These are phyloP conservation scores for Dioscorea cayenensis DNA, from an alignment of 116 monocot species.

Conservation along the genomic window DNA sequence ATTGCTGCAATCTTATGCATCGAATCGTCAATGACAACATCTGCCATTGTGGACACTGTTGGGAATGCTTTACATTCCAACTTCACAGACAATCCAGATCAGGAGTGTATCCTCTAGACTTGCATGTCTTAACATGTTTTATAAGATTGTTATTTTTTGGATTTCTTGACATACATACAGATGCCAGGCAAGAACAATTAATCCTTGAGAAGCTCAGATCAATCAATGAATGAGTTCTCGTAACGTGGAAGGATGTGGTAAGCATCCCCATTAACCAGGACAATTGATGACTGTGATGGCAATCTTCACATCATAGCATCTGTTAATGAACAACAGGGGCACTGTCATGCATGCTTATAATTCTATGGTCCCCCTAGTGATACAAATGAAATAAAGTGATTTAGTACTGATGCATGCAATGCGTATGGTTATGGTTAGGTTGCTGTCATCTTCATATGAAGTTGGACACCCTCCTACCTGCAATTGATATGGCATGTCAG, in stretches of 20 bases:
- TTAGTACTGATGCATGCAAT: background rate
- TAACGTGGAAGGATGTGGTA: too few species aligned
- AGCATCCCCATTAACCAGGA: background rate
- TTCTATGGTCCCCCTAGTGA: background rate
- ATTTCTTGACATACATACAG: conserved; percentile 42
- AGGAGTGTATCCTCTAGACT: conserved; percentile 87
- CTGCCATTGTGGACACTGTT: conserved; percentile 82
- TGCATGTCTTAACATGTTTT: background rate
- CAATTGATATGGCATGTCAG: background rate
- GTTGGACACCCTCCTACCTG: background rate
- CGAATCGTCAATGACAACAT: conserved; percentile 94
- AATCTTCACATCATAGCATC: background rate
- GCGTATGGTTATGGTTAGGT: background rate
- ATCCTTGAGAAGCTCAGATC: conserved; percentile 71
- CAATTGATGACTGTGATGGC: background rate
- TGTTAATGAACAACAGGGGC: background rate
- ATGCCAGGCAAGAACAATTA: conserved; percentile 70
- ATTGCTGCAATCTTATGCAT: conserved; percentile 92
- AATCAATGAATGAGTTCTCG: conserved; percentile 16
- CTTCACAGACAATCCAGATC: conserved; percentile 83
- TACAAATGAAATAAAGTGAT: background rate
- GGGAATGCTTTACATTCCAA: conserved; percentile 97
- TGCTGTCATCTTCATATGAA: background rate
- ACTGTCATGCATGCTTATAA: background rate
- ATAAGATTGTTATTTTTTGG: background rate